phyloP scores from a whole-genome alignment of 2,329 filamentous ascomycete species.

The Cadophora malorum region DNA sequence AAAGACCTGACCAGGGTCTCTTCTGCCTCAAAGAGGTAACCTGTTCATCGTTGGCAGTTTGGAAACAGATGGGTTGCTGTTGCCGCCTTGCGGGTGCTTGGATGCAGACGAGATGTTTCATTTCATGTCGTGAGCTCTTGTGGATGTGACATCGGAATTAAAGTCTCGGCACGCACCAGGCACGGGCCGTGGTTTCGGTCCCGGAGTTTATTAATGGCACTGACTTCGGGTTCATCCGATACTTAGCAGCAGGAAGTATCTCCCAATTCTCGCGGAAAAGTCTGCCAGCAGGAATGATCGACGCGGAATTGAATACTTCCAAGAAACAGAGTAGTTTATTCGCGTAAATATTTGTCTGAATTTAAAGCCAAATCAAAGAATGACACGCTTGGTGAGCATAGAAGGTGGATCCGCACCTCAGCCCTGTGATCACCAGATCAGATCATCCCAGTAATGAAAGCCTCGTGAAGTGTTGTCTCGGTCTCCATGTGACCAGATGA shows the following conservation, averaged over 20 bases:
- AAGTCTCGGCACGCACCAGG: neutral
- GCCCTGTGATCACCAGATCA: no score
- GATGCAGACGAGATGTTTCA: slow-evolving; percentile 9
- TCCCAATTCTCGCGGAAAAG: no score
- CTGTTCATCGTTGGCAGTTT: neutral
- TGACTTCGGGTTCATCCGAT: slow-evolving; percentile 3
- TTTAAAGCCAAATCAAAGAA: no score
- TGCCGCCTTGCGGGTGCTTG: neutral
- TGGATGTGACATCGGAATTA: neutral
- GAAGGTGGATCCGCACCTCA: no score
- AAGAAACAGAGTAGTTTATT: no score
- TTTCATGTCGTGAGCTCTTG: neutral
- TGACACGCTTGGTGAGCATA: no score
- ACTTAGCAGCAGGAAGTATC: neutral
- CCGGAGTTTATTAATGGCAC: neutral
- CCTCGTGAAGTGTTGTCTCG: no score
- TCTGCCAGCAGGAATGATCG: neutral
- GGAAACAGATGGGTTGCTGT: slow-evolving; percentile 1
- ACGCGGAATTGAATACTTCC: no score
- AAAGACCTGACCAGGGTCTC: neutral
- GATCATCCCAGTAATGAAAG: no score
- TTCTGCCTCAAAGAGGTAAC: neutral
- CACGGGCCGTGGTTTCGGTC: slow-evolving; percentile 5
- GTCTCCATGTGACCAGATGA: neutral
- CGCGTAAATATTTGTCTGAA: no score